Evolutionary conservation across 192 early-diverging fungal genomes (phyloP).

Genomic region (Linnemannia zychae): DNA sequence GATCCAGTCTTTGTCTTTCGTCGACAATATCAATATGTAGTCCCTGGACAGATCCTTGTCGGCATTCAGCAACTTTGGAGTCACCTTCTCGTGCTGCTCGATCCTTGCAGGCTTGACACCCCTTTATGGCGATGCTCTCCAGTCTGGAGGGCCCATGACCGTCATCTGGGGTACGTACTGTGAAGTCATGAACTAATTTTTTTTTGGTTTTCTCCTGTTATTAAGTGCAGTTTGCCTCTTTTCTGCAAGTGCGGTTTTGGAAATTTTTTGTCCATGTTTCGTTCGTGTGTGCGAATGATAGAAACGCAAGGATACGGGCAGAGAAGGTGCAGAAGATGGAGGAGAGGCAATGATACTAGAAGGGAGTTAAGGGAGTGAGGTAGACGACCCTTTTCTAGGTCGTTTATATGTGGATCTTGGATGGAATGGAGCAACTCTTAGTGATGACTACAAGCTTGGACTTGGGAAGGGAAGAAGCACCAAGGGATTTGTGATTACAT

Average conservation of each 20-base stretch:
- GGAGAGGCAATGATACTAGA: too few relatives aligned
- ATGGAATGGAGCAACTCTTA: too few relatives aligned
- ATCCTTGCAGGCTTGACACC: conserved; percentile 63
- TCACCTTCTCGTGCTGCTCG: conserved; percentile 67
- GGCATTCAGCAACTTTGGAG: conserved; percentile 64
- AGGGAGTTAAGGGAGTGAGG: neutral
- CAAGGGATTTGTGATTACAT: too few relatives aligned
- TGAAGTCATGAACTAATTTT: neutral
- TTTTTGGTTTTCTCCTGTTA: neutral
- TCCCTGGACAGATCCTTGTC: conserved; percentile 60
- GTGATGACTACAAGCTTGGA: too few relatives aligned
- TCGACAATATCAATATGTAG: conserved; percentile 29
- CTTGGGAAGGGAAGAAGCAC: too few relatives aligned
- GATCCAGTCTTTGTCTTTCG: neutral
- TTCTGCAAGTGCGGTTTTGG: too few relatives aligned
- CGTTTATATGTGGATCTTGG: too few relatives aligned
- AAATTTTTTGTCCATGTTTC: too few relatives aligned
- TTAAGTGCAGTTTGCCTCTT: too few relatives aligned
- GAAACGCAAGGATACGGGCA: neutral
- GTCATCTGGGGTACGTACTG: conserved; percentile 56
- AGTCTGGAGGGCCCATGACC: conserved; percentile 57
- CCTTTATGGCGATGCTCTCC: conserved; percentile 59
- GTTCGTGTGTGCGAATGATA: too few relatives aligned
- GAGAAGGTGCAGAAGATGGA: neutral
- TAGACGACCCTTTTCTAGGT: too few relatives aligned